Percentiles rank a stretch among this genome's conserved stretches.
These are phyloP conservation scores for Rhinocladiella mackenziei DNA, from an alignment of 2,329 filamentous ascomycete species.

Conservation along the genomic window DNA sequence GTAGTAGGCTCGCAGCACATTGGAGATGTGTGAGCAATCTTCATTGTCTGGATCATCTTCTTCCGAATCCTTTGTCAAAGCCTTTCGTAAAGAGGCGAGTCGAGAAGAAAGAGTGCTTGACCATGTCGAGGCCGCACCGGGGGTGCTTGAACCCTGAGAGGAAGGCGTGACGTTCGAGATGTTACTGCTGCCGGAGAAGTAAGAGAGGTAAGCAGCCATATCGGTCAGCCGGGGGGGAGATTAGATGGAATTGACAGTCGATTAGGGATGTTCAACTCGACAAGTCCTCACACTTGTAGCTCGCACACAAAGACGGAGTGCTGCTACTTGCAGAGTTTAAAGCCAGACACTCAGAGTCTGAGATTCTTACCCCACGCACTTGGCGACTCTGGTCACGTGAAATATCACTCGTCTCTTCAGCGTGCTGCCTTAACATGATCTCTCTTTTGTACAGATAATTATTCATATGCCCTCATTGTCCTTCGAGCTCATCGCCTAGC, in stretches of 20 bases:
- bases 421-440: too few relatives aligned
- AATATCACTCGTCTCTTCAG: too few relatives aligned
- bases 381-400: too few relatives aligned
- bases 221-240: not conserved
- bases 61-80: conserved; percentile 65
- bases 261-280: too few relatives aligned
- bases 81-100: conserved; percentile 59
- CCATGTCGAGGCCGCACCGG: conserved; percentile 24
- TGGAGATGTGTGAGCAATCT: conserved; percentile 92
- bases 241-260: not conserved
- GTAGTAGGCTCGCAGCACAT: conserved; percentile 90
- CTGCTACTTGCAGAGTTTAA: too few relatives aligned
- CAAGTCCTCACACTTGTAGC: too few relatives aligned
- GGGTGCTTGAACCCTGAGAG: conserved; percentile 13
- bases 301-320: too few relatives aligned
- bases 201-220: conserved; percentile 28
- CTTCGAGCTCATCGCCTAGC: too few relatives aligned
- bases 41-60: conserved; percentile 58
- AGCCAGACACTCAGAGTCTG: too few relatives aligned
- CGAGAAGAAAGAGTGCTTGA: conserved; percentile 59
- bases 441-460: too few relatives aligned
- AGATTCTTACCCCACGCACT: too few relatives aligned
- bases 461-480: too few relatives aligned
- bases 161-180: conserved; percentile 9
- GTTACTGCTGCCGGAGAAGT: conserved; percentile 27